These are phyloP conservation scores for Erucastrum elatum DNA, from an alignment of 345 rosid genomes.

Conservation along the genomic window DNA sequence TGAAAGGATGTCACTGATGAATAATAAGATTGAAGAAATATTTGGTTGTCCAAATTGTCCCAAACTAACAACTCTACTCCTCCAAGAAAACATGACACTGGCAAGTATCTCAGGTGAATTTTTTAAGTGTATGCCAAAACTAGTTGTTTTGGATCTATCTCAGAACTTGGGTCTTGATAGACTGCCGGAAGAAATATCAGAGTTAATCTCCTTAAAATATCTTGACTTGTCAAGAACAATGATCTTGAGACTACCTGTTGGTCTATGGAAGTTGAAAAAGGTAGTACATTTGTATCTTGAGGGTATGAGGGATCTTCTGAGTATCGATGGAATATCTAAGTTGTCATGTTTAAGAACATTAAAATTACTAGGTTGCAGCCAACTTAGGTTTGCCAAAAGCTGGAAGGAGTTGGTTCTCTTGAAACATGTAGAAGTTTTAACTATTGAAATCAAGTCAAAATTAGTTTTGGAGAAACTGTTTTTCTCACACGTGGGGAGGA, in stretches of 20 bases:
- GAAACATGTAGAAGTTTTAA: not conserved
- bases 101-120: not conserved
- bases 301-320: not conserved
- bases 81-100: not conserved
- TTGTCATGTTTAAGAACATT: not conserved
- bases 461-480: not conserved
- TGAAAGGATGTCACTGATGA: not conserved
- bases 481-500: not conserved
- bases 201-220: not conserved
- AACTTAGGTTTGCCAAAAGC: not conserved
- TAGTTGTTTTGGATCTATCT: not conserved
- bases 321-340: not conserved
- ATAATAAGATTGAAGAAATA: not conserved
- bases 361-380: not conserved
- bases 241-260: not conserved
- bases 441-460: no score
- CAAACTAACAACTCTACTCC: not conserved
- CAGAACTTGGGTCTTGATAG: not conserved
- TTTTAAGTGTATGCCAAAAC: not conserved
- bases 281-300: not conserved
- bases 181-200: not conserved
- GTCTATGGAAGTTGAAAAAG: not conserved
- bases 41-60: not conserved
- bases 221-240: not conserved
- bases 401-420: not conserved